Evolutionary conservation across 176 grass and related monocot species (phyloP), one percentile per base, ranked within the genome.

Genomic region (barley (Hordeum vulgare)): DNA sequence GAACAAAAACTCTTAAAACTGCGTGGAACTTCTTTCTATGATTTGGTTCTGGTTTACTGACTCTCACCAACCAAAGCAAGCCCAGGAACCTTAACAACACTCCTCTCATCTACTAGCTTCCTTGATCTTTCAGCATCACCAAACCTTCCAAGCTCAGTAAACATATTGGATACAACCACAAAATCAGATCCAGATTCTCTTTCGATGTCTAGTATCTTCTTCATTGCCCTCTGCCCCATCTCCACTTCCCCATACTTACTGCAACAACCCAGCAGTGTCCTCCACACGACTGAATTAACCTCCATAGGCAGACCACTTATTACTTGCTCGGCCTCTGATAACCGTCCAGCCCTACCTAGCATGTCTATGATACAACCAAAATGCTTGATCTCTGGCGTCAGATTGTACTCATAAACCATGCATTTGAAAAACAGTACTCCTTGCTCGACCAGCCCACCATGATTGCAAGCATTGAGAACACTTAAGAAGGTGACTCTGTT

Each of bases 331-430:
- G 90, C 87, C 25, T 90, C 93, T 68, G 3, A 44, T 63, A 94
- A 81, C 34, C 85, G 72, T 44, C 93, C 93, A 62, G 89, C 89
- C 64, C 93, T 90, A 27, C 93, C 93, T 80, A 94, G 60, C 78
- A 92, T 79, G 75, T 94, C 93, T 39, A 94, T 90, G 54, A 94
- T 62, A 74, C 92, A 94, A 21, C 93, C 90, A 59, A 88, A 94
- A 85, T 94, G 93, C 79, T 92, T 92, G 44, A 80, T 81, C 74
- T 88, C 93, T 31, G 93, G 87, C 63, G 77, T 77, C 24, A 94
- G 77, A 60, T 65, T 77, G 56, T 90, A 88, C 11, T 92, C 90
- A 31, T 84, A 88, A 17, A 92, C 82, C 93, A 94, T 94, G 82
- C 39, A 80, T 65, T 49, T 90, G 79, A 94, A 90, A 58, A 92